Evolutionary conservation across 805 yeast genomes (phyloP).

Genomic region (Saccharomycopsis babjevae): DNA sequence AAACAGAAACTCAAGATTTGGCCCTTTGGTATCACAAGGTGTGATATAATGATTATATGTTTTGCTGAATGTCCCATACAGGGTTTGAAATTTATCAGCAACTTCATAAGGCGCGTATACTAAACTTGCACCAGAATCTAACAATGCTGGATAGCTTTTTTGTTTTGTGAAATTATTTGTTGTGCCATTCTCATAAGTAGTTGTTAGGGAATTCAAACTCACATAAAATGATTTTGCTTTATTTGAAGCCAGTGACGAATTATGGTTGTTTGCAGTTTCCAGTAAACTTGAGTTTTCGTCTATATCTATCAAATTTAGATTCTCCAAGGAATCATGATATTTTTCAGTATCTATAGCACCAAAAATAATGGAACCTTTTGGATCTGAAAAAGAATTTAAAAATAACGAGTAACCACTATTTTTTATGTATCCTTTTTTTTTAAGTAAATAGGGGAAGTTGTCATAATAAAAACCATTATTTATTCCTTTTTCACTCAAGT

Average conservation of each 20-base stretch:
- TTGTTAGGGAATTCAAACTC: slow-evolving; percentile 2
- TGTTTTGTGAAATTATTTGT: slow-evolving; percentile 15
- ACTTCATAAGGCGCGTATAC: slow-evolving; percentile 33
- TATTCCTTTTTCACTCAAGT: slow-evolving; percentile 48
- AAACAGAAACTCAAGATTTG: slow-evolving; percentile 24
- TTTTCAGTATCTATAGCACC: slow-evolving; percentile 65
- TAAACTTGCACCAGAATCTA: slow-evolving; percentile 36
- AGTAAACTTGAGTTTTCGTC: slow-evolving; percentile 27
- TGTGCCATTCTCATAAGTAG: slow-evolving; percentile 16
- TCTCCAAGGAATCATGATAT: slow-evolving; percentile 39
- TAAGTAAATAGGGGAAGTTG: slow-evolving; percentile 57
- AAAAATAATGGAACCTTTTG: slow-evolving; percentile 47
- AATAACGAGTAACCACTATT: slow-evolving; percentile 52
- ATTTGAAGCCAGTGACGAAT: slow-evolving; percentile 26
- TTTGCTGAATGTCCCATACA: slow-evolving; percentile 26
- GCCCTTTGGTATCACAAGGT: slow-evolving; percentile 18
- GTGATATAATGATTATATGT: slow-evolving; percentile 5
- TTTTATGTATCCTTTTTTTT: slow-evolving; percentile 44
- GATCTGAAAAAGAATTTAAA: slow-evolving; percentile 31
- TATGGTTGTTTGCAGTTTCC: slow-evolving; percentile 37
- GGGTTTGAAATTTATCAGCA: slow-evolving; percentile 21
- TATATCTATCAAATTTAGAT: slow-evolving; percentile 43
- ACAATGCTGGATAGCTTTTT: slow-evolving; percentile 28
- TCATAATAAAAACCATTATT: slow-evolving; percentile 23
- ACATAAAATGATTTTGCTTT: slow-evolving; percentile 28